Percentiles rank a stretch among this genome's conserved stretches.
Conservation (phyloP, 1,139 yeast species). For the Kurtzmaniella quercitrusa region DNA sequence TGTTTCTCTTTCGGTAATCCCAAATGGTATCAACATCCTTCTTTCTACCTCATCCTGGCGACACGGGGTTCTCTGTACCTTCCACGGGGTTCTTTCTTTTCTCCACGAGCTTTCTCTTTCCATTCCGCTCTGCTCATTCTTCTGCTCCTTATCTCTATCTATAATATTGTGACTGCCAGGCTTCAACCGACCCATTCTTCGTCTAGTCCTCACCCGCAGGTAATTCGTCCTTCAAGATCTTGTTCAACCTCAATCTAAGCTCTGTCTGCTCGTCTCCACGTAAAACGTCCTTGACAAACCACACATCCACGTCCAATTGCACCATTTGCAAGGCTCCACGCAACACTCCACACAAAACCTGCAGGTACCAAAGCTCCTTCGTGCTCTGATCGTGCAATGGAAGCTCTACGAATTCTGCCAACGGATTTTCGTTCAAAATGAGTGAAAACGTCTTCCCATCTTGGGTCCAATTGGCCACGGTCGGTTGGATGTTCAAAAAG, state of each 20-base stretch:
- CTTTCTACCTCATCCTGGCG: too few species aligned
- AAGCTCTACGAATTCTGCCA: slow-evolving; percentile 91
- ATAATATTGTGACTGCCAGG: too few species aligned
- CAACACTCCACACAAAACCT: slow-evolving; percentile 82
- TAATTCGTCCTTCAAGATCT: slow-evolving; percentile 83
- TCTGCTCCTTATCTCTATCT: background rate
- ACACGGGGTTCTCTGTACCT: too few species aligned
- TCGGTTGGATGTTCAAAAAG: slow-evolving; percentile 79
- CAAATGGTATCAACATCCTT: too few species aligned
- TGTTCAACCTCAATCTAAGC: slow-evolving; percentile 64
- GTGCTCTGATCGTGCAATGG: slow-evolving; percentile 72
- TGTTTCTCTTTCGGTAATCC: too few species aligned
- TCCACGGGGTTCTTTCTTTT: too few species aligned
- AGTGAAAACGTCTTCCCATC: slow-evolving; percentile 76
- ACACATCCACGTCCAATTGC: slow-evolving; percentile 84
- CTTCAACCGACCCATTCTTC: too few species aligned
- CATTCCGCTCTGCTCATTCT: background rate
- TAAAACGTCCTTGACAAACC: slow-evolving; percentile 72
- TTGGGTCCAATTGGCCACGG: slow-evolving; percentile 68
- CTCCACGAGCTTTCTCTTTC: background rate
- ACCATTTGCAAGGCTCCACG: slow-evolving; percentile 95
- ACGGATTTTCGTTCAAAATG: slow-evolving; percentile 78
- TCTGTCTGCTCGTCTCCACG: slow-evolving; percentile 86
- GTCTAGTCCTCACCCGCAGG: slow-evolving; percentile 93
- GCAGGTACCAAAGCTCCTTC: slow-evolving; percentile 87